Evolutionary conservation across 768 basidiomycete genomes (phyloP).

Genomic region (Hemileccinum impolitum): DNA sequence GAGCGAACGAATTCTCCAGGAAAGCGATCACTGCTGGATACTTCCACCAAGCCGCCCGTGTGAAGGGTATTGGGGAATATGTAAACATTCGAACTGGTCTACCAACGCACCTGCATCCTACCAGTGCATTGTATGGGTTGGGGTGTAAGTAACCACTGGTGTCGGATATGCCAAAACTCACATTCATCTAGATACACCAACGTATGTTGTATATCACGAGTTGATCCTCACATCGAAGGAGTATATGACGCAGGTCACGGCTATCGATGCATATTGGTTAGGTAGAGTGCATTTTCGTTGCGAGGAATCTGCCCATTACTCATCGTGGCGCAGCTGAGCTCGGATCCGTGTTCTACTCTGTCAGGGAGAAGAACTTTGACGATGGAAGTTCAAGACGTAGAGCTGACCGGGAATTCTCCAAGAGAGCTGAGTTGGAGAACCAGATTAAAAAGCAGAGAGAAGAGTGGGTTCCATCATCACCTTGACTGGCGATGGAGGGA

Average conservation of each 20-base stretch:
- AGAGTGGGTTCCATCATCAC: constrained; percentile 39
- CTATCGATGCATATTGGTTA: constrained; percentile 96
- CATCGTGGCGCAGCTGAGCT: constrained; percentile 64
- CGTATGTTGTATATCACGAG: constrained; percentile 97
- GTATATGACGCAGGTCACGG: constrained; percentile 99
- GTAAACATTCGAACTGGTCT: constrained; percentile 94
- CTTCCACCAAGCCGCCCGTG: constrained; percentile 97
- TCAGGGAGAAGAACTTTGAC: constrained; percentile 97
- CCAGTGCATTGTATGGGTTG: constrained; percentile 92
- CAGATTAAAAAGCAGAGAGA: constrained; percentile 85
- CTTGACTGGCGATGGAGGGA: not conserved
- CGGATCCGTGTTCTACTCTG: constrained; percentile 95
- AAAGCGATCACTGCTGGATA: constrained; percentile 98
- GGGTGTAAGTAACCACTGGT: constrained; percentile 62
- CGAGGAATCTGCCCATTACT: constrained; percentile 1
- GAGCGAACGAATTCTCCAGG: constrained; percentile 36
- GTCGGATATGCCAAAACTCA: not conserved
- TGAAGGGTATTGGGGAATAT: constrained; percentile 99
- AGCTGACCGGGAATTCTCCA: constrained; percentile 88
- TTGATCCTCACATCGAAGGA: constrained; percentile 92
- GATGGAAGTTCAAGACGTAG: constrained; percentile 73
- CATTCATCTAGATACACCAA: constrained; percentile 71
- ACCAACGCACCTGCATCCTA: constrained; percentile 95
- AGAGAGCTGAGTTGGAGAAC: constrained; percentile 85
- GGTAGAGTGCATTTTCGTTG: constrained; percentile 45